These are phyloP conservation scores for Mallotus japonicus DNA, from an alignment of 441 rosid species.

Conservation along the genomic window DNA sequence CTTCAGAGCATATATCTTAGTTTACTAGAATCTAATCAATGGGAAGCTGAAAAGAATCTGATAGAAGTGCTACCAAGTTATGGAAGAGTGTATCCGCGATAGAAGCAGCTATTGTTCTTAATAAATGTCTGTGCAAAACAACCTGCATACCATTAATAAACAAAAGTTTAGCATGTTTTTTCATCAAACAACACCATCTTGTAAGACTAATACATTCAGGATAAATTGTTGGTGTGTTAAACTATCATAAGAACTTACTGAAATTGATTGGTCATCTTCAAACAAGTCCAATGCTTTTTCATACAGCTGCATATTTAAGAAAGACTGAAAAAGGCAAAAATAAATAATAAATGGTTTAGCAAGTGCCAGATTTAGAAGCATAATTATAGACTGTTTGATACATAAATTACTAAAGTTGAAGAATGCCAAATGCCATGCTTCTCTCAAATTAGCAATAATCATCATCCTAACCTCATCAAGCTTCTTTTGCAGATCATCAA, in stretches of 20 bases:
- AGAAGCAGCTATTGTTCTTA: conserved; percentile 77
- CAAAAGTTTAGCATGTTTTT: conserved; percentile 17
- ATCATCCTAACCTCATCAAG: conserved; percentile 74
- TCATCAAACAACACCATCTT: conserved; percentile 24
- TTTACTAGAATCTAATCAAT: conserved; percentile 19
- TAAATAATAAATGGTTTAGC: conserved; percentile 13
- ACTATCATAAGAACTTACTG: conserved; percentile 55
- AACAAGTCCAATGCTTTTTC: conserved; percentile 89
- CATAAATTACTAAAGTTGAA: not conserved
- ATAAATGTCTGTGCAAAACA: conserved; percentile 82
- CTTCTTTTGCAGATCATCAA: conserved; percentile 84
- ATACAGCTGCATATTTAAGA: conserved; percentile 85
- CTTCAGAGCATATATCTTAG: conserved; percentile 20
- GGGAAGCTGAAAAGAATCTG: conserved; percentile 19
- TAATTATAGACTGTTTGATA: not conserved
- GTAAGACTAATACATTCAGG: not conserved
- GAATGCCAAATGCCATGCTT: conserved; percentile 20
- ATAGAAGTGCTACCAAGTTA: conserved; percentile 58
- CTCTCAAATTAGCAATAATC: not conserved
- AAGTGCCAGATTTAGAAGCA: conserved; percentile 6
- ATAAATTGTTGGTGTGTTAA: not conserved
- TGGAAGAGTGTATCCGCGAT: conserved; percentile 63
- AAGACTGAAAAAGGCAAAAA: conserved; percentile 55
- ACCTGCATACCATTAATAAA: conserved; percentile 50
- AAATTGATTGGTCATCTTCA: conserved; percentile 82